Conservation (phyloP, 345 rosid genomes). For the Adansonia digitata region DNA sequence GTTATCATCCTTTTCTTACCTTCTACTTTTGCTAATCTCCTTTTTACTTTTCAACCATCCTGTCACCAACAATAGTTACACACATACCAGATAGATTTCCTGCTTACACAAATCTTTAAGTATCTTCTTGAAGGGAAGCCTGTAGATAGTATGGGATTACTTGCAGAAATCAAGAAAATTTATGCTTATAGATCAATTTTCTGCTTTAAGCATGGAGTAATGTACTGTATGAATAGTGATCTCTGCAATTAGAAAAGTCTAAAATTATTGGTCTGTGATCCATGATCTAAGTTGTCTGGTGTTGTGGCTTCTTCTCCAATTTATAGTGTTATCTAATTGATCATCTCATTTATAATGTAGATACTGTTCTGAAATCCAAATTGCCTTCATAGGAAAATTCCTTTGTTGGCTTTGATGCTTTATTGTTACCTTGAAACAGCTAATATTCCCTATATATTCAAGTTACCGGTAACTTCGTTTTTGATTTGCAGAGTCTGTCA, state of each 20-base stretch:
- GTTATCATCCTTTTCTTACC: not conserved
- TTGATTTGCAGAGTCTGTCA: slow-evolving; percentile 77
- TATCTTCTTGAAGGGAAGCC: slow-evolving; percentile 12
- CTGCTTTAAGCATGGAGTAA: slow-evolving; percentile 6
- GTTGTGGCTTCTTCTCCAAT: not conserved
- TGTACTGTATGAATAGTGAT: not conserved
- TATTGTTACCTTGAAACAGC: not conserved
- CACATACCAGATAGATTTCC: not conserved
- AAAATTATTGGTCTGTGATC: not conserved
- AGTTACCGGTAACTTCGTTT: slow-evolving; percentile 15
- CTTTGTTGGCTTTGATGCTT: not conserved
- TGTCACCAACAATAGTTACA: not conserved
- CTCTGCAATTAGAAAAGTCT: not conserved
- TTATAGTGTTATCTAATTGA: not conserved
- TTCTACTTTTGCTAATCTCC: not conserved
- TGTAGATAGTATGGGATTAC: slow-evolving; percentile 4
- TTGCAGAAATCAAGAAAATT: not conserved
- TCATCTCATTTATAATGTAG: not conserved
- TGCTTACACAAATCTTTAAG: slow-evolving; percentile 5
- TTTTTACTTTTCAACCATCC: not conserved
- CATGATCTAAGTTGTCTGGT: not conserved
- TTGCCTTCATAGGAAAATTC: not conserved
- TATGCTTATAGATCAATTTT: slow-evolving; percentile 6
- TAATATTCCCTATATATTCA: not conserved
- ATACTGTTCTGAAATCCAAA: not conserved